Conservation (phyloP, 352 stramenopile genomes). For the Globisporangium carolinianum region DNA sequence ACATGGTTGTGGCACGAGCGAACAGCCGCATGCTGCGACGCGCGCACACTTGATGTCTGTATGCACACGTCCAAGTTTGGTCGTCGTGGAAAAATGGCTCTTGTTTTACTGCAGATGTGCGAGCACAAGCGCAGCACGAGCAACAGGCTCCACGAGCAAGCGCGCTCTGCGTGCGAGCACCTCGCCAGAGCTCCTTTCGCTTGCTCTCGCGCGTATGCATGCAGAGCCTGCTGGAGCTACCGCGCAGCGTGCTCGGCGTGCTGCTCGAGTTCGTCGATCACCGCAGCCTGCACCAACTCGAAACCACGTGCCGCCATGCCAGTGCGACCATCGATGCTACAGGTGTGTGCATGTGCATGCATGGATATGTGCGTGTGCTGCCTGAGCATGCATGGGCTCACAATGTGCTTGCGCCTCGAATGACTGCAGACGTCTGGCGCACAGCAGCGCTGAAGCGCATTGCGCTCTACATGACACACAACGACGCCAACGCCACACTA, state of each 20-base stretch:
- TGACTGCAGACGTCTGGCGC: slow-evolving; percentile 17
- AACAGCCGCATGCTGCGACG: too few species aligned
- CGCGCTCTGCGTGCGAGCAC: too few species aligned
- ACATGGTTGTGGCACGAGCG: too few species aligned
- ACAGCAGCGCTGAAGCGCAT: slow-evolving; percentile 6
- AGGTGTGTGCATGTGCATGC: slow-evolving; percentile 3
- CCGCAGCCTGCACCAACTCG: slow-evolving; percentile 19
- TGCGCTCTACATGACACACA: slow-evolving; percentile 4
- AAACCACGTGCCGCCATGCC: slow-evolving; percentile 13
- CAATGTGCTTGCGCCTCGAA: background rate
- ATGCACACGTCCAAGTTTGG: too few species aligned
- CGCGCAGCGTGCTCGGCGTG: slow-evolving; percentile 18
- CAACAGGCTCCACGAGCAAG: too few species aligned
- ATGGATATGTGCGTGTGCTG: background rate
- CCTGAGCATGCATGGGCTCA: background rate
- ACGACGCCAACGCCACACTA: slow-evolving; percentile 4
- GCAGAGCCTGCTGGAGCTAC: slow-evolving; percentile 10
- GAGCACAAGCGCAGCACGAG: too few species aligned
- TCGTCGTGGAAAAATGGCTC: too few species aligned
- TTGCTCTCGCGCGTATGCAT: slow-evolving; percentile 19
- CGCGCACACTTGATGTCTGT: too few species aligned
- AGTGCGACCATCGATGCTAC: slow-evolving; percentile 7
- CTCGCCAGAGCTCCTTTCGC: slow-evolving; percentile 12
- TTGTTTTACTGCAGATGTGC: too few species aligned
- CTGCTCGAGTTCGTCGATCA: slow-evolving; percentile 24